phyloP scores from a whole-genome alignment of 441 rosid genomes.

The Pelargonium fulgidum region DNA sequence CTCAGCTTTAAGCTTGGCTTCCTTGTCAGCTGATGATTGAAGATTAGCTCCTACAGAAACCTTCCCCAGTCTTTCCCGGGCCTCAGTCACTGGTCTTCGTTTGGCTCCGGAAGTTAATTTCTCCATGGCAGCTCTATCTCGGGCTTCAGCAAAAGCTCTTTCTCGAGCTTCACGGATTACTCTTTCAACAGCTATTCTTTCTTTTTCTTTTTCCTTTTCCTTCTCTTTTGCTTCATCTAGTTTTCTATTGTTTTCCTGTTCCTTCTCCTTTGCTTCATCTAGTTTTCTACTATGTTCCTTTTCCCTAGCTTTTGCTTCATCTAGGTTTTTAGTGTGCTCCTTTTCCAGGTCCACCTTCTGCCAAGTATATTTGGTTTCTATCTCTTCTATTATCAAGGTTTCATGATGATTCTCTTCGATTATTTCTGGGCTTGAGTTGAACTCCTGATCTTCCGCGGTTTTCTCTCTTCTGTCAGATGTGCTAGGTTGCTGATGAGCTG shows the following conservation, averaged over 20 bases:
- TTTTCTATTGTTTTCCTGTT: slow-evolving; percentile 31
- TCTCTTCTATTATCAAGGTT: slow-evolving; percentile 39
- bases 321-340: slow-evolving; percentile 32
- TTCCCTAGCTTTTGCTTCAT: slow-evolving; percentile 29
- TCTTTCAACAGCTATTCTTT: slow-evolving; percentile 78
- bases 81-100: slow-evolving; percentile 44
- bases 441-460: slow-evolving; percentile 22
- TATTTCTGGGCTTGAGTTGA: slow-evolving; percentile 29
- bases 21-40: slow-evolving; percentile 21
- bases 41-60: slow-evolving; percentile 22
- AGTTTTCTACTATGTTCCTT: slow-evolving; percentile 21
- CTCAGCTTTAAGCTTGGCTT: slow-evolving; percentile 72
- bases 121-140: slow-evolving; percentile 69
- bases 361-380: slow-evolving; percentile 33
- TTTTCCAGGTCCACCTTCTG: slow-evolving; percentile 38
- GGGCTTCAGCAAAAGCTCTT: slow-evolving; percentile 91
- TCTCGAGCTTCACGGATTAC: slow-evolving; percentile 92
- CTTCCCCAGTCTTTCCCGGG: slow-evolving; percentile 50
- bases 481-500: slow-evolving; percentile 17
- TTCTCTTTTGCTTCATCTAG: slow-evolving; percentile 26
- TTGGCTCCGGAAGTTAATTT: slow-evolving; percentile 59
- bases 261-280: slow-evolving; percentile 18
- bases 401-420: slow-evolving; percentile 30
- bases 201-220: slow-evolving; percentile 49
- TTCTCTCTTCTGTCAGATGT: slow-evolving; percentile 26